These are phyloP conservation scores for Aquilaria yunnanensis DNA, from an alignment of 345 rosid genomes.

Conservation along the genomic window DNA sequence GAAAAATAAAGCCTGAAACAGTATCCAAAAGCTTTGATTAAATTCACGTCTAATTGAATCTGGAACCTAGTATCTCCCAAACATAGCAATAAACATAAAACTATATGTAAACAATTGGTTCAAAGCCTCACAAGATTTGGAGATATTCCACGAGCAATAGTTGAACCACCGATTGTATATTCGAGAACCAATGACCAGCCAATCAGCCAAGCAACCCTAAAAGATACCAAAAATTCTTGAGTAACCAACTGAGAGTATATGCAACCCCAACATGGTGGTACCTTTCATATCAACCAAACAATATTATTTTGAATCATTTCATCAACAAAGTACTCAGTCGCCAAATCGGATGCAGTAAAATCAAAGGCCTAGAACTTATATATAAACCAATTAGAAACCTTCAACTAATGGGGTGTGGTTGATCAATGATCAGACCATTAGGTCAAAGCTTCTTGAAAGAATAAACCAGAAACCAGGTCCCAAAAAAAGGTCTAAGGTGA, in stretches of 20 bases:
- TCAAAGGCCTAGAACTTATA: no score
- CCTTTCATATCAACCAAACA: neutral
- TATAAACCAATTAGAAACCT: no score
- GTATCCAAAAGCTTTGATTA: neutral
- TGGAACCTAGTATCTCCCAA: slow-evolving; percentile 1
- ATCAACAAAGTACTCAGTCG: no score
- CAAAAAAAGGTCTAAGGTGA: neutral
- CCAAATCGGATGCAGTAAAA: no score
- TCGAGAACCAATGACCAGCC: slow-evolving; percentile 96
- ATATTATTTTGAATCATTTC: no score
- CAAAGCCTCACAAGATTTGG: slow-evolving; percentile 55
- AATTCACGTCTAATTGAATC: neutral
- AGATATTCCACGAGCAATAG: slow-evolving; percentile 89
- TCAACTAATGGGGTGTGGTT: no score
- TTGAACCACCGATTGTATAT: slow-evolving; percentile 92
- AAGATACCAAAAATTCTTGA: slow-evolving; percentile 1
- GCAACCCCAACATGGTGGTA: neutral
- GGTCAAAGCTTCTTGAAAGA: no score
- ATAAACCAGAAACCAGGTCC: no score
- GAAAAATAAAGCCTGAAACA: slow-evolving; percentile 58
- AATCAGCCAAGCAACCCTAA: slow-evolving; percentile 87
- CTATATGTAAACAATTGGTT: neutral
- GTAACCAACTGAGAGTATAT: slow-evolving; percentile 4
- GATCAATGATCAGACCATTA: no score
- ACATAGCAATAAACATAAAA: neutral